Conservation (phyloP, 768 basidiomycete species). For the Psilocybe subaeruginosa region DNA sequence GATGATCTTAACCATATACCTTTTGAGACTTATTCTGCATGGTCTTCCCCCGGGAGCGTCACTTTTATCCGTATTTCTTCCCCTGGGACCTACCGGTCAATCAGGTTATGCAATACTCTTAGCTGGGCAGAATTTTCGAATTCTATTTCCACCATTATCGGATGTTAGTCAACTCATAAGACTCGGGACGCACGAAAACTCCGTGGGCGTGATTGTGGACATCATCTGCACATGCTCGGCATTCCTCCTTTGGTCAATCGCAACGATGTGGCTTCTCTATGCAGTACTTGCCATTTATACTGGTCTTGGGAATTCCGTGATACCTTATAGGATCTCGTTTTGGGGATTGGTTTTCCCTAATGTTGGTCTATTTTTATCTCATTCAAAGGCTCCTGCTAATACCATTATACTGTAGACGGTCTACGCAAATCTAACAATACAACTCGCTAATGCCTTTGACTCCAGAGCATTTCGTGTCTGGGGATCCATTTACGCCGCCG, state of each 20-base stretch:
- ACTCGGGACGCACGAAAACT: not conserved
- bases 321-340: constrained; percentile 59
- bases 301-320: constrained; percentile 37
- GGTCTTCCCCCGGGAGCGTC: constrained; percentile 51
- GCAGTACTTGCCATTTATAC: constrained; percentile 53
- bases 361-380: constrained; percentile 29
- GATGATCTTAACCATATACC: constrained; percentile 69
- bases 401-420: constrained; percentile 36
- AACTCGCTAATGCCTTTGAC: constrained; percentile 50
- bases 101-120: constrained; percentile 59
- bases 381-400: not conserved
- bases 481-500: constrained; percentile 56
- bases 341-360: constrained; percentile 80
- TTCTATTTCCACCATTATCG: constrained; percentile 32
- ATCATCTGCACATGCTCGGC: constrained; percentile 48
- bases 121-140: constrained; percentile 52
- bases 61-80: constrained; percentile 69
- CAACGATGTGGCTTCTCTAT: constrained; percentile 64
- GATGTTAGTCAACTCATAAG: constrained; percentile 13
- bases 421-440: constrained; percentile 66
- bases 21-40: constrained; percentile 58
- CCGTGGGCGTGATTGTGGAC: constrained; percentile 40
- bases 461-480: constrained; percentile 58
- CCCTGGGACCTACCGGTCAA: constrained; percentile 75
- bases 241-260: constrained; percentile 63